Evolutionary conservation across 306 rosid genomes (phyloP).

Genomic region (Cucurbita pepo): DNA sequence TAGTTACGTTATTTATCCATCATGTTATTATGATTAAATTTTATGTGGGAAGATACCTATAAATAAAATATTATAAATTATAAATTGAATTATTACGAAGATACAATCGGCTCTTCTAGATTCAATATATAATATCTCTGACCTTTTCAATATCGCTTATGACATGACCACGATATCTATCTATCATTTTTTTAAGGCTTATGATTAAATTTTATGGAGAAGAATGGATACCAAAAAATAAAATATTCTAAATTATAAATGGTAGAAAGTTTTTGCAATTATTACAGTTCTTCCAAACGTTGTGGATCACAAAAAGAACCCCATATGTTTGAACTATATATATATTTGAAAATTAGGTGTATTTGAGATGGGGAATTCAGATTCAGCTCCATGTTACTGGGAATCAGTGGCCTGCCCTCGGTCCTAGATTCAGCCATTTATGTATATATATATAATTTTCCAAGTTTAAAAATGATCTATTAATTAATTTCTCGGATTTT

Average conservation of each 20-base stretch:
- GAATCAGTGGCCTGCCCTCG: background rate
- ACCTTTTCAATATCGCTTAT: too few species aligned
- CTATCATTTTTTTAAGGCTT: background rate
- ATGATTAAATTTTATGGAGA: too few species aligned
- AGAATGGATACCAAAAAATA: background rate
- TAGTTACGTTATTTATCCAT: too few species aligned
- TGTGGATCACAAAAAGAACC: background rate
- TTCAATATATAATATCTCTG: too few species aligned
- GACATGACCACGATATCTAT: too few species aligned
- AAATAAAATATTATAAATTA: too few species aligned
- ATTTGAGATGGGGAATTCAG: background rate
- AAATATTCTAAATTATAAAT: too few species aligned
- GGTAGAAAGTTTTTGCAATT: background rate
- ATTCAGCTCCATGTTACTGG: background rate
- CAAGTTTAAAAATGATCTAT: background rate
- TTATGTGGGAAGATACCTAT: too few species aligned
- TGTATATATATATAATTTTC: background rate
- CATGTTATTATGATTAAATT: too few species aligned
- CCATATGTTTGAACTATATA: background rate
- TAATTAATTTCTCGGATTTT: background rate
- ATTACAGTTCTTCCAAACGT: background rate
- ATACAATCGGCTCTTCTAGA: too few species aligned
- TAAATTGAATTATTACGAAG: too few species aligned
- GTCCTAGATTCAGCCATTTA: background rate
- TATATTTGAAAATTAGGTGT: background rate